Percentiles rank a stretch among this genome's conserved stretches.
Evolutionary conservation across 2,329 filamentous ascomycete genomes (phyloP).

Genomic region (Venturia effusa): DNA sequence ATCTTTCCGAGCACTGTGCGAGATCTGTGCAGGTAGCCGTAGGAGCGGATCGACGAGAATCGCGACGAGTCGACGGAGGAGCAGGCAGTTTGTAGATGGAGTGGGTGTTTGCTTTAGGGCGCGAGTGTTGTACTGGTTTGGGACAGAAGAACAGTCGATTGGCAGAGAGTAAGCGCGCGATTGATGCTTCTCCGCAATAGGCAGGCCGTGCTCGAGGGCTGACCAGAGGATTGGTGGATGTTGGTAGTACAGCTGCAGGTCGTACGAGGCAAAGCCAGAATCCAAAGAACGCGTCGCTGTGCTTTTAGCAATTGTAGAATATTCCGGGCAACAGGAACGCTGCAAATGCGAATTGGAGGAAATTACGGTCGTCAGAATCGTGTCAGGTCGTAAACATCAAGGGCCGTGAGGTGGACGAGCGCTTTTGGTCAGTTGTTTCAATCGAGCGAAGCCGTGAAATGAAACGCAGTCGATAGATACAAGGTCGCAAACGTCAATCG

Average conservation of each 20-base stretch:
- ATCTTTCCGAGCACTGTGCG: conserved; percentile 4
- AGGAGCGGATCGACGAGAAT: neutral
- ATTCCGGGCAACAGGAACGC: conserved; percentile 9
- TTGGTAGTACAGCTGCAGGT: neutral
- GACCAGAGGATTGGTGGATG: neutral
- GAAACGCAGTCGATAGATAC: neutral
- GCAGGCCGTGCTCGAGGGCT: neutral
- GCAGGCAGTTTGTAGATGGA: neutral
- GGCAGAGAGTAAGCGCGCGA: conserved; percentile 5
- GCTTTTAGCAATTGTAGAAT: neutral
- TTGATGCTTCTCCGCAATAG: neutral
- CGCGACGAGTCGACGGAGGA: neutral
- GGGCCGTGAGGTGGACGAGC: neutral
- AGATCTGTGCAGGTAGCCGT: conserved; percentile 5
- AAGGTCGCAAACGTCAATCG: neutral
- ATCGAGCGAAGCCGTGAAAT: neutral
- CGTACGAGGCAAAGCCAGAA: neutral
- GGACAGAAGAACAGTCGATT: neutral
- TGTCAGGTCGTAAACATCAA: conserved; percentile 9
- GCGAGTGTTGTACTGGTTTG: neutral
- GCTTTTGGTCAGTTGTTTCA: neutral
- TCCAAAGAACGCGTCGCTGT: conserved; percentile 4
- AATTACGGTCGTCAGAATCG: conserved; percentile 9
- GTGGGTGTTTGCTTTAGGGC: conserved; percentile 4
- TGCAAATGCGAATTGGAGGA: conserved; percentile 1